Evolutionary conservation across 805 yeast species (phyloP), one percentile per base, ranked within the genome.

Genomic region (Komagataella kurtzmanii): DNA sequence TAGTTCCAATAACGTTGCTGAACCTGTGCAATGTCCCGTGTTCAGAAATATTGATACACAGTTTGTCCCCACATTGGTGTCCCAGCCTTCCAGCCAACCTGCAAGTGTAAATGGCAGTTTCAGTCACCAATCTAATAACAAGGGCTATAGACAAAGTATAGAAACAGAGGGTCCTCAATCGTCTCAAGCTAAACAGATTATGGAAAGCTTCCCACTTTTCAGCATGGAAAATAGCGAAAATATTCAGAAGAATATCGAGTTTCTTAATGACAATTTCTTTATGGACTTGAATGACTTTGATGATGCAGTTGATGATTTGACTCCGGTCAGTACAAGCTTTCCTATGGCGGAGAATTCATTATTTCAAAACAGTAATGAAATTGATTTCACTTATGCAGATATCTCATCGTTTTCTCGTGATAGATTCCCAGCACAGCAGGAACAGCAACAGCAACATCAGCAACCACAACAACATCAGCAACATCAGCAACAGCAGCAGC

Each of bases 331-430:
- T 19, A 36, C 43, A 8, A 43, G 17, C 10, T 17, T 30, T 14
- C 40, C 51, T 23, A 49, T 49, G 19, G 43, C 18, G 18, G 47
- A 44, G 23, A 40, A 45, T 18, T 24, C 47, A 10, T 49, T 23
- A 8, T 43, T 49, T 30, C 47, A 49, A 12, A 30, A 30, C 14
- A 30, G 40, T 30, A 65, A 66, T 49, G 72, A 67, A 56, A 66
- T 67, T 48, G 72, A 67, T 55, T 67, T 67, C 53, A 67, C 72
- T 6, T 66, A 67, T 53, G 72, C 64, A 44, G 71, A 67, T 55
- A 18, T 54, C 17, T 54, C 45, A 40, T 52, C 49, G 45, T 40
- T 47, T 30, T 56, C 43, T 23, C 48, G 45, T 46, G 47, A 46
- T 44, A 52, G 36, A 24, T 18, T 14, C 18, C 47, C 30, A 57